Evolutionary conservation across 1,139 yeast species (phyloP).

Genomic region (Lodderomyces oxycetoniae): DNA sequence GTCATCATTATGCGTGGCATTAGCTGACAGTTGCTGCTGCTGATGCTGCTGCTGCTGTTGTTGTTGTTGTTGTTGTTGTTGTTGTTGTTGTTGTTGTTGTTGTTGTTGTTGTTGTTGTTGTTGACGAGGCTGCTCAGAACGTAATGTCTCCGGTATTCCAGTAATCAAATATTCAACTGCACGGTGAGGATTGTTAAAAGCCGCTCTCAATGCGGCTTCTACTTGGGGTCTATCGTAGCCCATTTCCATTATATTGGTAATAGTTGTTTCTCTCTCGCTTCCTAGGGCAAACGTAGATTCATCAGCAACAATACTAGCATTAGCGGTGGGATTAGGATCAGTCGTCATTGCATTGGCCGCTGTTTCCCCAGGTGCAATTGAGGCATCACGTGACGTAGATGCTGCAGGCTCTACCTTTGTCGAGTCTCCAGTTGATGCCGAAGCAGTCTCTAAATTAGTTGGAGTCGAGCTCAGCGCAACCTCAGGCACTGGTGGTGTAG

Average conservation of each 20-base stretch:
- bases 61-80: conserved; percentile 19
- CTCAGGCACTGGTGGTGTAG: conserved; percentile 19
- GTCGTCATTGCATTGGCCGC: conserved; percentile 16
- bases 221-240: conserved; percentile 89
- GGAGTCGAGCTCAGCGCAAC: conserved; percentile 11
- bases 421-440: conserved; percentile 20
- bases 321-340: conserved; percentile 8
- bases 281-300: conserved; percentile 55
- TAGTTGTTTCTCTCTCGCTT: conserved; percentile 59
- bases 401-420: conserved; percentile 15
- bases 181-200: conserved; percentile 95
- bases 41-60: conserved; percentile 14
- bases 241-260: conserved; percentile 88
- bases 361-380: conserved; percentile 1
- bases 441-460: conserved; percentile 12
- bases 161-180: conserved; percentile 93
- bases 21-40: conserved; percentile 17
- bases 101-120: conserved; percentile 24
- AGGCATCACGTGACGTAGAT: conserved; percentile 8
- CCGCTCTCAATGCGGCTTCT: conserved; percentile 88
- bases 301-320: conserved; percentile 14
- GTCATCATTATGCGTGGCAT: conserved; percentile 21
- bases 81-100: conserved; percentile 22
- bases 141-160: conserved; percentile 74
- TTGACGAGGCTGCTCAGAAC: conserved; percentile 20